A percentile compares a stretch with the other conserved stretches of the same genome.
Conservation (phyloP, 176 grass and related monocot genomes). For the Musa acuminata region DNA sequence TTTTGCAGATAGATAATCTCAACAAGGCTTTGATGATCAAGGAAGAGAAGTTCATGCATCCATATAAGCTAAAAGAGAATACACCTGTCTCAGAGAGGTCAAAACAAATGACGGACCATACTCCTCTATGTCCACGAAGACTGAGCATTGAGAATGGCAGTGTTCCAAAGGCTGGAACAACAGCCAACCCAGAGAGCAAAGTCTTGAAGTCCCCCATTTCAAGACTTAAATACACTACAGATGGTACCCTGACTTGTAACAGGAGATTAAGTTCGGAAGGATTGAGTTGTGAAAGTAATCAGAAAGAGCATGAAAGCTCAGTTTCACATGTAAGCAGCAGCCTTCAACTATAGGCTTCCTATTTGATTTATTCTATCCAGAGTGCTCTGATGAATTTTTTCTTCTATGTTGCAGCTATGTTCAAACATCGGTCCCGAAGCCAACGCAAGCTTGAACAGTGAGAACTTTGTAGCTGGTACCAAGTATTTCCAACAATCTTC, state of each 20-base stretch:
- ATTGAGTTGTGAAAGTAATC: slow-evolving; percentile 5
- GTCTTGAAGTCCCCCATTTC: slow-evolving; percentile 28
- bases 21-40: slow-evolving; percentile 65
- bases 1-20: slow-evolving; percentile 59
- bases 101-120: slow-evolving; percentile 41
- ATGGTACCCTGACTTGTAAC: slow-evolving; percentile 10
- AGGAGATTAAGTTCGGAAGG: slow-evolving; percentile 1
- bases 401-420: not conserved
- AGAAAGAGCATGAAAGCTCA: no score
- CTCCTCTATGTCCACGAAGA: slow-evolving; percentile 49
- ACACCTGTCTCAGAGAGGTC: slow-evolving; percentile 24
- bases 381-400: not conserved
- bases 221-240: slow-evolving; percentile 20
- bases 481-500: slow-evolving; percentile 26
- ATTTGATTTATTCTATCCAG: not conserved
- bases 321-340: not conserved
- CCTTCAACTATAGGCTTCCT: not conserved
- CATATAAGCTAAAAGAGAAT: slow-evolving; percentile 58
- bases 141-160: slow-evolving; percentile 59
- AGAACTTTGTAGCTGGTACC: slow-evolving; percentile 28
- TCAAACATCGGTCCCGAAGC: not conserved
- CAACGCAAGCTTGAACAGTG: slow-evolving; percentile 19
- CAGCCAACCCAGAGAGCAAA: slow-evolving; percentile 24
- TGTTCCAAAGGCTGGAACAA: slow-evolving; percentile 29
- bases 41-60: slow-evolving; percentile 32